Percentiles rank a stretch among this genome's conserved stretches.
These are phyloP conservation scores for Coprinopsis sp. DNA, from an alignment of 768 basidiomycete genomes.

Conservation along the genomic window DNA sequence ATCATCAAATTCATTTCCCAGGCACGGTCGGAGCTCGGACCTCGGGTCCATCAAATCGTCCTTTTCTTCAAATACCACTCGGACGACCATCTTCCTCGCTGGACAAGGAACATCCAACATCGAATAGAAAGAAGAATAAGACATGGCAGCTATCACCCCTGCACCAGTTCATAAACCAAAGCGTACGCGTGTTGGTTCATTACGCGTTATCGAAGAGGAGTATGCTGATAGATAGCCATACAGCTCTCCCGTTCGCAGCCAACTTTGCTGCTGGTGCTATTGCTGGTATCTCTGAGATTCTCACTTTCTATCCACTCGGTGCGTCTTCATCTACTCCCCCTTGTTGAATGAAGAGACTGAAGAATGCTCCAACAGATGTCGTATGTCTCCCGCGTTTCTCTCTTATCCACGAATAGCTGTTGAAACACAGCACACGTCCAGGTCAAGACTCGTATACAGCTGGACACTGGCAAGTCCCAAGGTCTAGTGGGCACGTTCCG, in stretches of 20 bases:
- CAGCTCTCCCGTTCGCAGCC: slow-evolving; percentile 80
- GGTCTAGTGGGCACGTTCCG: slow-evolving; percentile 82
- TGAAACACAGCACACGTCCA: slow-evolving; percentile 23
- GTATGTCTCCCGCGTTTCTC: slow-evolving; percentile 42
- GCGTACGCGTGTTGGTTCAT: slow-evolving; percentile 16
- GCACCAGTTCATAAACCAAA: slow-evolving; percentile 30
- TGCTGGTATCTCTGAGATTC: slow-evolving; percentile 82
- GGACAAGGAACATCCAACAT: too few relatives aligned
- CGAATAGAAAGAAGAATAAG: too few relatives aligned
- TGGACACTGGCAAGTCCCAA: slow-evolving; percentile 77
- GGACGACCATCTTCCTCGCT: too few relatives aligned
- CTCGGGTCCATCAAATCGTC: too few relatives aligned
- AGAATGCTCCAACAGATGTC: slow-evolving; percentile 57
- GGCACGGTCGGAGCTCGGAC: background rate
- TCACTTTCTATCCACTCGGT: slow-evolving; percentile 91
- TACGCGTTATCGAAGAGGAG: background rate
- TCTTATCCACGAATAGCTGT: background rate
- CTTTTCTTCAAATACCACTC: too few relatives aligned
- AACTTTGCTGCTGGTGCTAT: slow-evolving; percentile 96
- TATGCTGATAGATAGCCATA: slow-evolving; percentile 3
- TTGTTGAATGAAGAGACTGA: background rate
- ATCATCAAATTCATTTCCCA: too few relatives aligned
- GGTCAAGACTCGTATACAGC: slow-evolving; percentile 98
- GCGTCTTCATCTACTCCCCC: slow-evolving; percentile 21
- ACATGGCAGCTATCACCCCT: too few relatives aligned